These are phyloP conservation scores for Leptodontidium sp. DNA, from an alignment of 2,329 filamentous ascomycete genomes.

Conservation along the genomic window DNA sequence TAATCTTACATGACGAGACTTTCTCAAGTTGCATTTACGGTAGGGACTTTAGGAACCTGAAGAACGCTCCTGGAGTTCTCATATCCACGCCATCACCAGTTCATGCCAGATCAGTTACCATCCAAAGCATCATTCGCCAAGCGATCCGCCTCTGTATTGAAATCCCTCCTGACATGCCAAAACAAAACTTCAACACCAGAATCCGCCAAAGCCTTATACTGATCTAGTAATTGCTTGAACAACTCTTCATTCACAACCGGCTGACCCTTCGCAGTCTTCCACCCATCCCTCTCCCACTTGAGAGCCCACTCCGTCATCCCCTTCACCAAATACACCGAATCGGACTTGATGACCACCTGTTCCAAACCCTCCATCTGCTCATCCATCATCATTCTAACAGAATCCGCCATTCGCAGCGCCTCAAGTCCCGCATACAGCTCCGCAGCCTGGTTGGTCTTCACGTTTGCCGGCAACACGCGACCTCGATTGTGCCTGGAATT, in stretches of 20 bases:
- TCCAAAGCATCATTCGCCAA: not conserved
- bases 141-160: not conserved
- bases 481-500: not conserved
- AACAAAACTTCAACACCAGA: not conserved
- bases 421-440: not conserved
- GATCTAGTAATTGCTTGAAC: not conserved
- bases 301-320: not conserved
- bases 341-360: not conserved
- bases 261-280: not conserved
- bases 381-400: not conserved
- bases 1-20: no score
- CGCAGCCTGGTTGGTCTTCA: not conserved
- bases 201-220: not conserved
- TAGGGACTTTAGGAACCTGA: no score
- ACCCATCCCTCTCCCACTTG: not conserved
- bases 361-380: not conserved
- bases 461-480: not conserved
- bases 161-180: not conserved
- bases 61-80: no score
- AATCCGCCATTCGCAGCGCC: not conserved
- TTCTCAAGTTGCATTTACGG: no score
- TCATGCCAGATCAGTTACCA: not conserved
- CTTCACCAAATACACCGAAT: constrained; percentile 1
- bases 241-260: not conserved
- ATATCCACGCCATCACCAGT: not conserved